A percentile compares a stretch with the other conserved stretches of the same genome.
Conservation (phyloP, 805 yeast species). For the Torulaspora quercuum region DNA sequence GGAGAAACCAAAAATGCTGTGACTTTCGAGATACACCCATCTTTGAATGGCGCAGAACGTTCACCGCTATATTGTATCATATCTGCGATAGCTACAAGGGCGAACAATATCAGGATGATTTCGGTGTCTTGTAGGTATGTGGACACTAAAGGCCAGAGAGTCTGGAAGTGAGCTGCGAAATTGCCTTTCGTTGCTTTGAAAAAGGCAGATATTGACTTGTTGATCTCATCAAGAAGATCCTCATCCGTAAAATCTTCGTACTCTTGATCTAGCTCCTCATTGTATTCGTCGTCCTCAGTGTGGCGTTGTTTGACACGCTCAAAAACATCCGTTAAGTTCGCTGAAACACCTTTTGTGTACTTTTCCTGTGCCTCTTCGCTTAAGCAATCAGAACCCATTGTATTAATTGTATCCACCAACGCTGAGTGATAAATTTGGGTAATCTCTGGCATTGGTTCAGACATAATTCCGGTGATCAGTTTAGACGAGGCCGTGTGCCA, state of each 20-base stretch:
- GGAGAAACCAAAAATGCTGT: constrained; percentile 65
- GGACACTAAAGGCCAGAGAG: constrained; percentile 55
- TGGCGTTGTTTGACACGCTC: constrained; percentile 72
- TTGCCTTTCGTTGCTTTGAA: constrained; percentile 58
- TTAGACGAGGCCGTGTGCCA: constrained; percentile 72
- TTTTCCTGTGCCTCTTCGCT: constrained; percentile 51
- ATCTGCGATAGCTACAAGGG: constrained; percentile 76
- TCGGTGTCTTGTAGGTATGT: constrained; percentile 64
- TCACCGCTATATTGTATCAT: constrained; percentile 76
- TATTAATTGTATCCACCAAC: constrained; percentile 59
- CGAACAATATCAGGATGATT: constrained; percentile 68
- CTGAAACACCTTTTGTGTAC: constrained; percentile 56
- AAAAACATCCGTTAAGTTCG: constrained; percentile 62
- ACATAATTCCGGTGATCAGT: constrained; percentile 60
- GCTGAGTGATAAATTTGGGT: constrained; percentile 74
- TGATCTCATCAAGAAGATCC: constrained; percentile 81
- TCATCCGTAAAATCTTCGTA: constrained; percentile 83
- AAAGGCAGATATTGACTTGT: constrained; percentile 65
- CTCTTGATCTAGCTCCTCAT: constrained; percentile 83
- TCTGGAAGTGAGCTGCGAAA: constrained; percentile 64
- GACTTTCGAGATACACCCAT: constrained; percentile 58
- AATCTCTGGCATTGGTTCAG: constrained; percentile 82
- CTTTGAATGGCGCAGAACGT: constrained; percentile 59
- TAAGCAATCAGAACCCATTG: constrained; percentile 64
- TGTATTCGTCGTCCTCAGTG: constrained; percentile 75